These are phyloP conservation scores for Sporisorium iseilematis-ciliati DNA, from an alignment of 1,284 basidiomycete species.

Conservation along the genomic window DNA sequence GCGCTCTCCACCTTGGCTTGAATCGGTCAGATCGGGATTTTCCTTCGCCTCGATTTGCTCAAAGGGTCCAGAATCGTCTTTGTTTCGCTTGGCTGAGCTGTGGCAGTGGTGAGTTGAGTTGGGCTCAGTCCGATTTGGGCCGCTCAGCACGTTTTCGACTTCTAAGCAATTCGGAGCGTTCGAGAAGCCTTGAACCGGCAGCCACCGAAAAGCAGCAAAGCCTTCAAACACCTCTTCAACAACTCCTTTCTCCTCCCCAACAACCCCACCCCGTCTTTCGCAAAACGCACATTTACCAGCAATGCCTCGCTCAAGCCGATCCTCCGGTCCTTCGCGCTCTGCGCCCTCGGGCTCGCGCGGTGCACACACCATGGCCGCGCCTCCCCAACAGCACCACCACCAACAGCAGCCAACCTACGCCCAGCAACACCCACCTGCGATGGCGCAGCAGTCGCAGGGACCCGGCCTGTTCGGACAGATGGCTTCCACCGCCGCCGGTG, in stretches of 20 bases:
- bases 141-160: conserved; percentile 44
- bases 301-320: conserved; percentile 68
- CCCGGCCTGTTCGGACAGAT: conserved; percentile 73
- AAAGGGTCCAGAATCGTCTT: not conserved
- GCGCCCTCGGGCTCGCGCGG: conserved; percentile 64
- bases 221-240: not conserved
- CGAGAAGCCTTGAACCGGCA: conserved; percentile 17
- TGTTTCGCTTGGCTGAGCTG: too few relatives aligned
- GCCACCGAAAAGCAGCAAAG: conserved; percentile 9
- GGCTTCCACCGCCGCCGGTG: conserved; percentile 88
- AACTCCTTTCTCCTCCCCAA: not conserved
- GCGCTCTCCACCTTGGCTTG: conserved; percentile 18
- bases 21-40: conserved; percentile 27
- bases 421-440: conserved; percentile 38
- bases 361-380: conserved; percentile 66
- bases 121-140: conserved; percentile 34
- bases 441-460: conserved; percentile 42
- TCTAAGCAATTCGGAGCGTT: conserved; percentile 9
- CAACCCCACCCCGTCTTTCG: conserved; percentile 13
- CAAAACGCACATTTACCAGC: conserved; percentile 9
- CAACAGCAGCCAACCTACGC: conserved; percentile 42
- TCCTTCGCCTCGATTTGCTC: not conserved
- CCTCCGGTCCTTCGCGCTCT: conserved; percentile 57
- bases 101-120: too few relatives aligned
- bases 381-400: conserved; percentile 39